Conservation (phyloP, 2,329 filamentous ascomycete species). For the Aspergillus hortae region DNA sequence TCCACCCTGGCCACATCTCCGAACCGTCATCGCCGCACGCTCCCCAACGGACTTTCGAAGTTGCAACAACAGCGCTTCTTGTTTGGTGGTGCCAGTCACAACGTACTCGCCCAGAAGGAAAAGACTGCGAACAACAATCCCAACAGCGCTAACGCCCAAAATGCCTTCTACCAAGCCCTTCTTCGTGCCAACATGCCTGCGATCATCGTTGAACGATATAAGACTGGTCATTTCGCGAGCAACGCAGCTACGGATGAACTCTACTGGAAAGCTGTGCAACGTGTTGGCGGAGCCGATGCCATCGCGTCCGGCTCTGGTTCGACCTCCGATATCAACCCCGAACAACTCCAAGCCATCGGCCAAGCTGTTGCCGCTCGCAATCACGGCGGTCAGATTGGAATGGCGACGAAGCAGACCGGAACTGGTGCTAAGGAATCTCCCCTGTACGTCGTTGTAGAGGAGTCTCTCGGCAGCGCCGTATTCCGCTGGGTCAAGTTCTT, state of each 20-base stretch:
- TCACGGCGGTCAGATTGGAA: constrained; percentile 61
- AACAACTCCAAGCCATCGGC: constrained; percentile 72
- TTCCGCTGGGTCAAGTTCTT: constrained; percentile 93
- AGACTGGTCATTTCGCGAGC: constrained; percentile 77
- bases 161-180: constrained; percentile 88
- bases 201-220: constrained; percentile 86
- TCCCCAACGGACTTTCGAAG: constrained; percentile 22
- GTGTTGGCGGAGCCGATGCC: constrained; percentile 48
- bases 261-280: constrained; percentile 71
- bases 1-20: constrained; percentile 31
- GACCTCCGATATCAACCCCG: constrained; percentile 47
- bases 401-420: constrained; percentile 47
- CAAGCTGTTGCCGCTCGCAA: constrained; percentile 75
- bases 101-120: constrained; percentile 77
- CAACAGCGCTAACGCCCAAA: constrained; percentile 79
- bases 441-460: constrained; percentile 94
- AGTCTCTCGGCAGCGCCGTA: constrained; percentile 71
- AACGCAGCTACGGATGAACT: constrained; percentile 74
- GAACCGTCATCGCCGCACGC: constrained; percentile 20
- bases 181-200: constrained; percentile 90
- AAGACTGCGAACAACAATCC: constrained; percentile 92
- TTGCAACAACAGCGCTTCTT: constrained; percentile 36
- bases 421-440: constrained; percentile 76
- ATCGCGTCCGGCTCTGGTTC: constrained; percentile 16
- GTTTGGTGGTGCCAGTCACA: constrained; percentile 44